Base-by-base conservation (phyloP, 495 filamentous ascomycete species). In the Glonium stellatum region DNA sequence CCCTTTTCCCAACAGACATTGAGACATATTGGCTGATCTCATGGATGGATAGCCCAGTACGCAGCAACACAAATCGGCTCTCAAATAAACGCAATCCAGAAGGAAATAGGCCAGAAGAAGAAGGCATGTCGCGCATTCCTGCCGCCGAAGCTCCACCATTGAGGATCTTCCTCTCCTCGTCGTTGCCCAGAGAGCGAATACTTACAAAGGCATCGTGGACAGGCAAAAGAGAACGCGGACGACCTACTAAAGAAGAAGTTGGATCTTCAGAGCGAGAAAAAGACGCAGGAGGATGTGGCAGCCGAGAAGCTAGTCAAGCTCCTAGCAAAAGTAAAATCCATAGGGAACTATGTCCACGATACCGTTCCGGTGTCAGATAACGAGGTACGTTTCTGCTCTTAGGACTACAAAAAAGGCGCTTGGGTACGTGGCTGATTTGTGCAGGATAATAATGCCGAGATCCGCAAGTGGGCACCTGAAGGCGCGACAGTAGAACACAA, bases 321-420 rank as follows among this genome's bases (percentile, higher is more conserved):
- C 54, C 82, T 85, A 64, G 78, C 75, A 63, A 95, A 92, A 77
- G 80, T 92, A 64, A 88, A 86, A 69, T 84, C 82, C 0, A 87
- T 98, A 66, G 93, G 93, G 47, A 98, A 98, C 71, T 84, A 93
- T 70, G 92, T 98, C 23, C 92, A 97, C 74, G 85, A 90, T 22
- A 87, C 85, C 1, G 93, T 97, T 12, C 93, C 92, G n/a, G 73
- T 96, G 53, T 90, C 85, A 74, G 81, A 93, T 69, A 89, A 90
- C 69, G 93, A 98, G 39, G 39, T 44, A 11, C 39, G 39, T 44
- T 3, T 31, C 2, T 6, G 27, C 6, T 31, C 27, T 31, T 31
- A 6, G 27, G 27, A 3, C 6, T 31, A 31, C 6, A 6, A 31
- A 6, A 2, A 31, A 6, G 27, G 27, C 6, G 27, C 27, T 31